A percentile compares a stretch with the other conserved stretches of the same genome.
Evolutionary conservation across 805 yeast species (phyloP).

Genomic region (Zygosaccharomyces bailii): DNA sequence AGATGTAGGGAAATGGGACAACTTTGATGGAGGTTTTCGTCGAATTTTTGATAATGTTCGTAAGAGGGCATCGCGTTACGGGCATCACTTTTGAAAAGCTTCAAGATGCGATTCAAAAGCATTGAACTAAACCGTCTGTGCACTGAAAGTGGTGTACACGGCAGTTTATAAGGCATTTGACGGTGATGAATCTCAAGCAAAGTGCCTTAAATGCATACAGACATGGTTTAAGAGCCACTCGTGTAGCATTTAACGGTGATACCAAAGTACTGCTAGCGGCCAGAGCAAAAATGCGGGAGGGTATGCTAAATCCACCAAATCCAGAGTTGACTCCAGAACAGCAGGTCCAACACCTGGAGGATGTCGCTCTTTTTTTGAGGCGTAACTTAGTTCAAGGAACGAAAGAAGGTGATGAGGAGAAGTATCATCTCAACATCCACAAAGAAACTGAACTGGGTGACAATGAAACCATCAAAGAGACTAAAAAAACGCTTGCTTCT

Average conservation of each 20-base stretch:
- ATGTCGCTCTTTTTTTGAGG: conserved; percentile 65
- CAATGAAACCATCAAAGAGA: conserved; percentile 69
- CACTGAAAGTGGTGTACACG: background rate
- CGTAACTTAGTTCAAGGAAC: conserved; percentile 86
- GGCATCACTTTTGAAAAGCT: background rate
- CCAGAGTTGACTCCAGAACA: conserved; percentile 47
- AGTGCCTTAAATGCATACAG: conserved; percentile 55
- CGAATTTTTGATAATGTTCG: background rate
- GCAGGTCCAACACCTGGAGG: conserved; percentile 56
- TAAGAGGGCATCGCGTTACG: background rate
- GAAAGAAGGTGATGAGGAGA: conserved; percentile 33
- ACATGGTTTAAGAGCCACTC: conserved; percentile 63
- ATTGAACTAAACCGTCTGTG: background rate
- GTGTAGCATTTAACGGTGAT: conserved; percentile 51
- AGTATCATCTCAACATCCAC: conserved; percentile 61
- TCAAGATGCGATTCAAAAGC: background rate
- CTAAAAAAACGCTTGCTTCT: conserved; percentile 44
- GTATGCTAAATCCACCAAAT: conserved; percentile 44
- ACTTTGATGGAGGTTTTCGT: background rate
- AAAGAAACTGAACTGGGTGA: conserved; percentile 85
- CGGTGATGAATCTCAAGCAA: conserved; percentile 10
- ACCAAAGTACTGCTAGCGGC: conserved; percentile 52
- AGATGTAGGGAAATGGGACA: background rate
- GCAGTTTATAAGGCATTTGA: background rate
- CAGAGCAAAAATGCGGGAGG: conserved; percentile 54